Conservation (phyloP, 495 filamentous ascomycete genomes). For the Penicillium manginii region DNA sequence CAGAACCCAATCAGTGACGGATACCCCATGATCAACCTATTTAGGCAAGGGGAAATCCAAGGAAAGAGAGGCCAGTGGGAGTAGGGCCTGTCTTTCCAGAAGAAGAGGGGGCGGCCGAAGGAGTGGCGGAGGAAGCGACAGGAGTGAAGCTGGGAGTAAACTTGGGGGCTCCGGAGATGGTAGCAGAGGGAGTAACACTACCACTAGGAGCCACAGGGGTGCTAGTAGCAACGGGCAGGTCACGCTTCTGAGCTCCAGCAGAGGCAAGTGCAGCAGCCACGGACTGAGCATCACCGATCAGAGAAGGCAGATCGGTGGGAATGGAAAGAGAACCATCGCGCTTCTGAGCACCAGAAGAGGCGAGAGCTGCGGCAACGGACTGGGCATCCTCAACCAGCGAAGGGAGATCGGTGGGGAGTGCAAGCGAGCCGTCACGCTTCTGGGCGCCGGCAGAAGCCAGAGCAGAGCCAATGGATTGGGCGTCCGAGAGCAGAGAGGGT, state of each 20-base stretch:
- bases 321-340: conserved; percentile 6
- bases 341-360: conserved; percentile 2
- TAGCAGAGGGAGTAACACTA: conserved; percentile 10
- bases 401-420: conserved; percentile 14
- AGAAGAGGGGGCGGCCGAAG: not conserved
- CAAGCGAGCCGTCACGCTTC: conserved; percentile 13
- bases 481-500: conserved; percentile 12
- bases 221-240: conserved; percentile 9
- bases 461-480: conserved; percentile 9
- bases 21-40: not conserved
- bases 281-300: conserved; percentile 9
- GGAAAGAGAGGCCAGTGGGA: conserved; percentile 7
- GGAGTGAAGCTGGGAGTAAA: conserved; percentile 2
- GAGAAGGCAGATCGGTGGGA: conserved; percentile 11
- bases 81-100: not conserved
- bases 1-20: too few species aligned
- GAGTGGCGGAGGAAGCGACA: conserved; percentile 6
- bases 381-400: conserved; percentile 12
- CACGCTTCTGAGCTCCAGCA: conserved; percentile 11
- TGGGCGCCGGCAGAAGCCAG: conserved; percentile 16
- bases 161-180: not conserved
- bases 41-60: conserved; percentile 16
- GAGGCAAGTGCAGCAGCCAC: conserved; percentile 1
- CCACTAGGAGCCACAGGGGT: not conserved
- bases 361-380: conserved; percentile 4